Conservation (phyloP, 2,329 filamentous ascomycete species). For the Neonectria magnoliae region DNA sequence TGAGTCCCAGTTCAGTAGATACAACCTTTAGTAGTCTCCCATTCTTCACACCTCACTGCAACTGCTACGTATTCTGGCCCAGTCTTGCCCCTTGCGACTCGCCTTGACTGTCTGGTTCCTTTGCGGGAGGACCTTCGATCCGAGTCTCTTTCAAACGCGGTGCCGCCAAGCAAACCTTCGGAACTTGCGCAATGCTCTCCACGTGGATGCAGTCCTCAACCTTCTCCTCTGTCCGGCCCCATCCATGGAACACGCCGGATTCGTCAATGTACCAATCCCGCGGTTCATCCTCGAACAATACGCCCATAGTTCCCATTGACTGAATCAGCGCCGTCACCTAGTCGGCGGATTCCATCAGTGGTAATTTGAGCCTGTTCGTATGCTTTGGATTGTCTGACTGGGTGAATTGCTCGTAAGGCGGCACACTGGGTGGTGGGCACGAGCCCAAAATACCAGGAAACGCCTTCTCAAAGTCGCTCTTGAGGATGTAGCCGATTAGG, state of each 20-base stretch:
- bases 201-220: conserved; percentile 29
- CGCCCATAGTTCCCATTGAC: conserved; percentile 17
- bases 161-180: conserved; percentile 6
- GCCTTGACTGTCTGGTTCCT: not conserved
- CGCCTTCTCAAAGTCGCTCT: conserved; percentile 28
- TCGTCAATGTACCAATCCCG: conserved; percentile 39
- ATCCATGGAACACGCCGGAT: conserved; percentile 32
- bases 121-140: not conserved
- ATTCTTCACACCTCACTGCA: not conserved
- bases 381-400: not conserved
- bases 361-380: not conserved
- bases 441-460: conserved; percentile 16
- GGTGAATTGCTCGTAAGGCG: not conserved
- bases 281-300: conserved; percentile 34
- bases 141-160: conserved; percentile 5
- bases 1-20: not conserved
- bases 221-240: conserved; percentile 19
- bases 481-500: conserved; percentile 29
- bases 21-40: not conserved
- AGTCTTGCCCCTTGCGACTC: not conserved
- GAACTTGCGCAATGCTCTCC: not conserved
- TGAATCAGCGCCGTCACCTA: conserved; percentile 34
- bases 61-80: not conserved
- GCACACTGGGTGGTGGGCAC: conserved; percentile 2
- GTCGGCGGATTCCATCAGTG: conserved; percentile 27